phyloP scores from a whole-genome alignment of 2,329 filamentous ascomycete genomes.

The Madurella mycetomatis region DNA sequence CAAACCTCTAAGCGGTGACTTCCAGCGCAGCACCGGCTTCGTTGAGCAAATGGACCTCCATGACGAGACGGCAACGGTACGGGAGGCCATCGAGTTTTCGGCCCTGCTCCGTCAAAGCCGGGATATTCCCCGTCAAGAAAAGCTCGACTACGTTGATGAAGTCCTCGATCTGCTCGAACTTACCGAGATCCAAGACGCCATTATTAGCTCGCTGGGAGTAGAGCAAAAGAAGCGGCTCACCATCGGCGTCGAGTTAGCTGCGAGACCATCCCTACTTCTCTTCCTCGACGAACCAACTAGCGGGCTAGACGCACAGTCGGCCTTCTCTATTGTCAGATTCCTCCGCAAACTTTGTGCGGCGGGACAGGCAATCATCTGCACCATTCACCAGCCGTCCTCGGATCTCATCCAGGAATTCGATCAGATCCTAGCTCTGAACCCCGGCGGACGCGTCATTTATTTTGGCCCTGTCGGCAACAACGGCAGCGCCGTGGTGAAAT shows the following conservation, averaged over 20 bases:
- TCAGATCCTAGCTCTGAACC: constrained; percentile 48
- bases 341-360: constrained; percentile 57
- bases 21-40: constrained; percentile 67
- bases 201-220: constrained; percentile 57
- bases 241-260: constrained; percentile 70
- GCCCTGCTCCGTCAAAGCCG: constrained; percentile 62
- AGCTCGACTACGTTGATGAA: constrained; percentile 64
- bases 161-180: constrained; percentile 67
- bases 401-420: constrained; percentile 46
- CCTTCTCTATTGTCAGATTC: constrained; percentile 67
- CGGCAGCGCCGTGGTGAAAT: constrained; percentile 41
- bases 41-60: constrained; percentile 70
- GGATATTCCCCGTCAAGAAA: constrained; percentile 54
- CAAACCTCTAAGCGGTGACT: constrained; percentile 56
- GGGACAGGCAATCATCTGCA: constrained; percentile 41
- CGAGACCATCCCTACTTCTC: constrained; percentile 65
- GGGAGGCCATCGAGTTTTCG: constrained; percentile 64
- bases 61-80: constrained; percentile 60
- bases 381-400: constrained; percentile 44
- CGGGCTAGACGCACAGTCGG: constrained; percentile 68
- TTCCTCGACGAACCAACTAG: constrained; percentile 76
- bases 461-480: constrained; percentile 26
- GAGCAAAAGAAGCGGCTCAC: constrained; percentile 55
- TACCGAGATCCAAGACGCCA: constrained; percentile 61
- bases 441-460: constrained; percentile 37